Conservation (phyloP, 2,329 filamentous ascomycete species). For the Proliferodiscus dingleyae region DNA sequence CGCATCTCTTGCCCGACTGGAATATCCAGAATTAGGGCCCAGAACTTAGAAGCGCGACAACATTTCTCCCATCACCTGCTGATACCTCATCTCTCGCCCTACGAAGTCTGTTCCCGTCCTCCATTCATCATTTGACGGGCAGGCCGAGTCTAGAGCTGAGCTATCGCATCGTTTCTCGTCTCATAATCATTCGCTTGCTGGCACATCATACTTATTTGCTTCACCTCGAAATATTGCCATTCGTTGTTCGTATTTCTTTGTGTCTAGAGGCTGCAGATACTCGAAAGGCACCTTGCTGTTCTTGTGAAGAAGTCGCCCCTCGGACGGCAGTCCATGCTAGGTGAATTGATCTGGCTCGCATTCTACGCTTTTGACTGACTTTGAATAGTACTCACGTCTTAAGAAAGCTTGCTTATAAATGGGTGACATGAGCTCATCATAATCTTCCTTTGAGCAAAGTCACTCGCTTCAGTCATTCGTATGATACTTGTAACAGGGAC, state of each 20-base stretch:
- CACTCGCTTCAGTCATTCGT: constrained; percentile 24
- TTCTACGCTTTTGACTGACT: too few species aligned
- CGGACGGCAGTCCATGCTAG: too few species aligned
- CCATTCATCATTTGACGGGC: not conserved
- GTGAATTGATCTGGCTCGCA: too few species aligned
- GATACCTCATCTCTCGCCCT: not conserved
- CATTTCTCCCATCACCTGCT: too few species aligned
- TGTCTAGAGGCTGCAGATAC: not conserved
- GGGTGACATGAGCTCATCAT: constrained; percentile 20
- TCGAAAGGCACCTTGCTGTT: not conserved
- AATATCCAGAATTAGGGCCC: too few species aligned
- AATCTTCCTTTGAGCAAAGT: constrained; percentile 17
- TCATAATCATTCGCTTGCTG: not conserved
- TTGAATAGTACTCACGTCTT: too few species aligned
- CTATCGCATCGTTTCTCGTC: not conserved
- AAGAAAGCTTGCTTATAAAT: constrained; percentile 11
- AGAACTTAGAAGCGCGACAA: too few species aligned
- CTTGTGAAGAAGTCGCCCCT: not conserved
- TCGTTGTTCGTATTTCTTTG: constrained; percentile 4
- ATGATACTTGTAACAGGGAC: not conserved
- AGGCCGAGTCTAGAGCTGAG: not conserved
- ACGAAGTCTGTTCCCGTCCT: not conserved
- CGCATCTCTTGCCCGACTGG: too few species aligned
- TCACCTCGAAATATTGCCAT: not conserved
- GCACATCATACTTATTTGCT: constrained; percentile 4